Base-by-base conservation (phyloP, 2,329 filamentous ascomycete genomes). In the Tolypocladium amazonense region DNA sequence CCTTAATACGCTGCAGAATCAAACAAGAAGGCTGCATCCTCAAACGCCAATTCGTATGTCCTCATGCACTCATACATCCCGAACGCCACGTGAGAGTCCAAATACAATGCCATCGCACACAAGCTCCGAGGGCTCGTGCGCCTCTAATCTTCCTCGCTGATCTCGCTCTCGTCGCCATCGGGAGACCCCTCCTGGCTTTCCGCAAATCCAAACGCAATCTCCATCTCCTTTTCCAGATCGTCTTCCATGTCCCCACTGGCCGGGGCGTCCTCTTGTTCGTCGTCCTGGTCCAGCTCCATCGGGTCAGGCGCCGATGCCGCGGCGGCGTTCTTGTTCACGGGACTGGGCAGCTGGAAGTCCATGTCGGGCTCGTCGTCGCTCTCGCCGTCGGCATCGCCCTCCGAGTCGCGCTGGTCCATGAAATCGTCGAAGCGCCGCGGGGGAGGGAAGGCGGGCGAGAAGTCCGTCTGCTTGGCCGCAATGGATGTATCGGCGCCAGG, bases 71-170 rank as follows among this genome's bases (percentile, higher is more conserved):
- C 15, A 14, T n/a, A 47, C 14, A 20, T 37, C 45, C 55, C 56
- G 54, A 47, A 33, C 45, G 38, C 56, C 38, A 41, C 27, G 27
- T 35, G 11, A 37, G 4, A n/a, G 5, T 53, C 27, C 47, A 35
- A 35, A 20, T 7, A 30, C 8, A 27, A n/a, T 5, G n/a, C 14
- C 30, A n/a, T 52, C 3, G 27, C 27, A 20, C 4, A 20, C 25
- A 30, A 2, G 12, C 27, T 33, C 47, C 47, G 20, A n/a, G 47
- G 27, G 27, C n/a, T 33, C 50, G 15, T 2, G 30, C 1, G 18
- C 11, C 11, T 33, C 63, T 72, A 87, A 68, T 87, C 85, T 69
- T 87, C 85, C 68, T 87, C 85, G 64, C 85, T 87, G 58, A 87
- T 84, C 65, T 86, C 83, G 64, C 84, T 87, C 70, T 87, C 84